These are phyloP conservation scores for Trifolium repens DNA, from an alignment of 306 rosid genomes.

Conservation along the genomic window DNA sequence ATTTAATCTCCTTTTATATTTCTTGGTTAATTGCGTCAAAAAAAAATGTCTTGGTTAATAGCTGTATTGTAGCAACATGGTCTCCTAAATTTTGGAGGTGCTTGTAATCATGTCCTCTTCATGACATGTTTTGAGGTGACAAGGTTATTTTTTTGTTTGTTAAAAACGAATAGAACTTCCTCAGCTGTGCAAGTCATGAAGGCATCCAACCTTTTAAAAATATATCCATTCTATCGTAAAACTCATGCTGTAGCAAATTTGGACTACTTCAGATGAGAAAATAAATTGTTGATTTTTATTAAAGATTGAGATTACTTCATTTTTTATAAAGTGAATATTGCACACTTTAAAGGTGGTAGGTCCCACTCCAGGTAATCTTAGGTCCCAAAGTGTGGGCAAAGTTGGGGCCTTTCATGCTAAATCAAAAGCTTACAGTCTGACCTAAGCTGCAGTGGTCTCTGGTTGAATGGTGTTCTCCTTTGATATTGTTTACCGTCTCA, in stretches of 20 bases:
- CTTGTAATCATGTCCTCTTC: constrained; percentile 1
- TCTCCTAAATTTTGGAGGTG: constrained; percentile 16
- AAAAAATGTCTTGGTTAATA: neutral
- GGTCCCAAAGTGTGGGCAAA: neutral
- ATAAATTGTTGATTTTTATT: neutral
- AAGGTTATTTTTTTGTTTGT: constrained; percentile 1
- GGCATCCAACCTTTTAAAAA: constrained; percentile 27
- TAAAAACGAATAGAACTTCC: neutral
- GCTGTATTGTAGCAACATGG: neutral
- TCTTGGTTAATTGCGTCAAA: neutral
- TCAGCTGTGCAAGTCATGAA: constrained; percentile 9
- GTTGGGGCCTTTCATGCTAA: neutral
- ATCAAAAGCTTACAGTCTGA: constrained; percentile 11
- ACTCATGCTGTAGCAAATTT: neutral
- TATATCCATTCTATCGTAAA: neutral
- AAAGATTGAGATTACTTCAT: neutral
- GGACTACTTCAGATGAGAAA: constrained; percentile 8
- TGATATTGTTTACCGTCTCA: neutral
- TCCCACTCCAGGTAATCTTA: neutral
- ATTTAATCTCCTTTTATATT: neutral
- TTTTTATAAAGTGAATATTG: neutral
- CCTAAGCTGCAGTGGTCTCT: constrained; percentile 14
- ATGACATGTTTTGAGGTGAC: constrained; percentile 13
- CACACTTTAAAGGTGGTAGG: neutral
- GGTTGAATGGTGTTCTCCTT: neutral